Conservation (phyloP, 345 rosid genomes). For the Salix udensis region DNA sequence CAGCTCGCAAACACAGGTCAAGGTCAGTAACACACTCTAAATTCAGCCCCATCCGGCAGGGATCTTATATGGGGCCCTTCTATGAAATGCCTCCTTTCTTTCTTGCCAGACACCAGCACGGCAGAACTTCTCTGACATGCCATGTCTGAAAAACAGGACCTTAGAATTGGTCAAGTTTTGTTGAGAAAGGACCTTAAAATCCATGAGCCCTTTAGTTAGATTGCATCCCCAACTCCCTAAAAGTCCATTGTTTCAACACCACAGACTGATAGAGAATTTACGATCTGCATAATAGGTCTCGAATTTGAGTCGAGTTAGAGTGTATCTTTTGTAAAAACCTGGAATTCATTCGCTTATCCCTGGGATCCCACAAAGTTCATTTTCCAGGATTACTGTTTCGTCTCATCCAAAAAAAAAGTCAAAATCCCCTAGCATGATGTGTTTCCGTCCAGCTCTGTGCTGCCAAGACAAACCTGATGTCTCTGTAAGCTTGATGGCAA, state of each 20-base stretch:
- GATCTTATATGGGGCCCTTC: not conserved
- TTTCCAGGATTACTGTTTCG: too few species aligned
- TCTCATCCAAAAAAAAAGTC: too few species aligned
- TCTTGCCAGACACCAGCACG: not conserved
- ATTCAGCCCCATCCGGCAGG: not conserved
- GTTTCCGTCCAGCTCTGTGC: not conserved
- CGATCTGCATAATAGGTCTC: rapidly evolving
- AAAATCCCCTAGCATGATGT: not conserved
- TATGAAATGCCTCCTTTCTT: not conserved
- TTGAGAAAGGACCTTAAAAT: not conserved
- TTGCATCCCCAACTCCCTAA: not conserved
- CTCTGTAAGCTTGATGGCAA: not conserved
- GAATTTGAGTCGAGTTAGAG: rapidly evolving
- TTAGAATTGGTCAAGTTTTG: not conserved
- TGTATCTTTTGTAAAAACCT: too few species aligned
- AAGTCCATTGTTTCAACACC: not conserved
- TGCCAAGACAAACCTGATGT: not conserved
- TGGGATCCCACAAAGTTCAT: too few species aligned
- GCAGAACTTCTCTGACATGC: not conserved
- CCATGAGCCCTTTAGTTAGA: not conserved
- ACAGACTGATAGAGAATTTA: not conserved
- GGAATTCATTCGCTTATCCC: too few species aligned
- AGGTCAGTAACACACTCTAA: too few species aligned
- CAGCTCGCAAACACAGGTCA: too few species aligned
- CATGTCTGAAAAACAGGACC: slow-evolving; percentile 6